A percentile compares a stretch with the other conserved stretches of the same genome.
Conservation (phyloP, 2,329 filamentous ascomycete genomes). For the Kalmusia sp. region DNA sequence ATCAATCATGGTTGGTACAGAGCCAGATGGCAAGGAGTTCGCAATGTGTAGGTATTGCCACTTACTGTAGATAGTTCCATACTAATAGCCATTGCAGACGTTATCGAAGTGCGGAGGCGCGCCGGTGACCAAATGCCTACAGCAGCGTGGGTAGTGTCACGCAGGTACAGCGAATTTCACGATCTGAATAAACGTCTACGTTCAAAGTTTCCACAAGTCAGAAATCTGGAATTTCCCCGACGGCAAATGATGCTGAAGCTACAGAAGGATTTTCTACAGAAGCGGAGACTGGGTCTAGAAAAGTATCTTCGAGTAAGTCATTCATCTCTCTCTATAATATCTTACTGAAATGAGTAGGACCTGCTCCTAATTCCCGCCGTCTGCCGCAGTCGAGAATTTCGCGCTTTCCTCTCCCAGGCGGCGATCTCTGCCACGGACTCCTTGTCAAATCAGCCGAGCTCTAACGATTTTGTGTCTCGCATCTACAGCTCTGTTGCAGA, state of each 20-base stretch:
- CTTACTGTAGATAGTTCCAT: neutral
- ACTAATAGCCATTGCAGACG: conserved; percentile 56
- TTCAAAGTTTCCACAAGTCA: conserved; percentile 83
- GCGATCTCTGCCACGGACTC: conserved; percentile 74
- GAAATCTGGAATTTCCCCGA: conserved; percentile 88
- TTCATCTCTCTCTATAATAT: neutral
- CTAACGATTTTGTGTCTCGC: conserved; percentile 83
- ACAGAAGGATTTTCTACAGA: conserved; percentile 93
- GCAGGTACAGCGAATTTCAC: conserved; percentile 95
- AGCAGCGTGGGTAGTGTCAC: conserved; percentile 91
- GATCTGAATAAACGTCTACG: conserved; percentile 91
- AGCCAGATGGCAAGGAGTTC: conserved; percentile 91
- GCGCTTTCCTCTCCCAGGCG: conserved; percentile 88
- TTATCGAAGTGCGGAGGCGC: conserved; percentile 88
- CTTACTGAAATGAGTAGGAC: conserved; percentile 54
- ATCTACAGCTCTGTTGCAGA: conserved; percentile 97
- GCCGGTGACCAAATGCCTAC: conserved; percentile 96
- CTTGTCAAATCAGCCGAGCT: conserved; percentile 68
- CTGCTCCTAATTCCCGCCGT: conserved; percentile 89
- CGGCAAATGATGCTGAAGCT: conserved; percentile 95
- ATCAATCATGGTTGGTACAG: conserved; percentile 88
- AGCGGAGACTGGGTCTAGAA: conserved; percentile 82
- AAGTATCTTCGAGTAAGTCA: conserved; percentile 68
- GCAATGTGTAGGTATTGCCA: conserved; percentile 70
- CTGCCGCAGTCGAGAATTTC: conserved; percentile 89